Conservation (phyloP, 192 early-diverging fungal genomes). For the Fimicolochytrium jonesii region DNA sequence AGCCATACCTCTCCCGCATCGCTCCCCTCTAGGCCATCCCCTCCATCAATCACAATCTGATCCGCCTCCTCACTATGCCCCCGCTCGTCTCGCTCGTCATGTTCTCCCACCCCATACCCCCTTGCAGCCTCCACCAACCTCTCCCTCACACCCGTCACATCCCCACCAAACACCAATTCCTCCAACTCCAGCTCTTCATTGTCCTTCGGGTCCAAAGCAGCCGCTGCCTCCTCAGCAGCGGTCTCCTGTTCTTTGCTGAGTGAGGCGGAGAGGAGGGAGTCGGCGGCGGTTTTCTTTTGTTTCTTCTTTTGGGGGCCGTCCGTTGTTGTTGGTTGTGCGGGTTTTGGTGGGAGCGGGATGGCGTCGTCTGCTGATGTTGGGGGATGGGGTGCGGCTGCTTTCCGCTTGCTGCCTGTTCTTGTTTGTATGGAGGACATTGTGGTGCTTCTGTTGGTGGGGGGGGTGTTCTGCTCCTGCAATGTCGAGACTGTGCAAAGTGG, state of each 20-base stretch:
- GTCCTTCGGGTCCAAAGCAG: constrained; percentile 44
- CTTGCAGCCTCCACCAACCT: not conserved
- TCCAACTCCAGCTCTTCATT: constrained; percentile 70
- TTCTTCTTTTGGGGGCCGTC: not conserved
- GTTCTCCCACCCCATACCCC: constrained; percentile 15
- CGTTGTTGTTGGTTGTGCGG: too few species aligned
- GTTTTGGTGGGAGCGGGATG: too few species aligned
- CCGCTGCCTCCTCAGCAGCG: not conserved
- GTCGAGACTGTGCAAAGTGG: too few species aligned
- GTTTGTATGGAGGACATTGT: too few species aligned
- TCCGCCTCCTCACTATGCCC: constrained; percentile 31
- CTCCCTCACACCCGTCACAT: constrained; percentile 14
- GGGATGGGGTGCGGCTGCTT: too few species aligned
- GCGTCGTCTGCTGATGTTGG: too few species aligned
- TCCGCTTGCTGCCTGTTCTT: too few species aligned
- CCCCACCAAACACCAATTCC: constrained; percentile 70
- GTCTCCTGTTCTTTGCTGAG: not conserved
- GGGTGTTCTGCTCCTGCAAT: too few species aligned
- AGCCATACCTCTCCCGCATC: constrained; percentile 15
- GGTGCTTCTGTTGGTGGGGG: too few species aligned
- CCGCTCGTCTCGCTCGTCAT: constrained; percentile 9
- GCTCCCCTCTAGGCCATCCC: constrained; percentile 26
- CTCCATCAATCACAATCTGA: constrained; percentile 5
- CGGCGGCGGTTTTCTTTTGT: not conserved
- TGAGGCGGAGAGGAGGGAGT: too few species aligned